phyloP scores from a whole-genome alignment of 73 alveolate species.

The Paramecium sonneborni region DNA sequence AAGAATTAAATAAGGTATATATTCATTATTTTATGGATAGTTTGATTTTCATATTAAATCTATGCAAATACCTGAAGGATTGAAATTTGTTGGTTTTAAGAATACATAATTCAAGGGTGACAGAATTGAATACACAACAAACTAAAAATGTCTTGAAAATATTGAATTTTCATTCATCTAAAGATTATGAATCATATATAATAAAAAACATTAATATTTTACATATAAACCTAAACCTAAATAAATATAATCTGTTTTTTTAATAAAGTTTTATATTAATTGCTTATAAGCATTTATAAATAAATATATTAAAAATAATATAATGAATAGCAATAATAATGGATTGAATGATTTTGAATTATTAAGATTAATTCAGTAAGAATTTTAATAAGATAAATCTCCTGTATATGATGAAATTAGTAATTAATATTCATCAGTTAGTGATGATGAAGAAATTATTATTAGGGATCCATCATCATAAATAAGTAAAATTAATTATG shows the following conservation, averaged over 20 bases:
- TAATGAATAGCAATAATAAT: background rate
- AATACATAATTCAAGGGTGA: conserved; percentile 34
- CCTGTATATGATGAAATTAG: background rate
- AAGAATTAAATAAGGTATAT: background rate
- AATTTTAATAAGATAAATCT: background rate
- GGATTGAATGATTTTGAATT: conserved; percentile 1
- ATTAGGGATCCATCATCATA: background rate
- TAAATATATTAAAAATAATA: background rate
- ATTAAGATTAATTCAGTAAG: background rate
- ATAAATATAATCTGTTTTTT: background rate
- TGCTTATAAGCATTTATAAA: background rate
- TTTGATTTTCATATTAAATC: conserved; percentile 32
- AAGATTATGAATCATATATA: conserved; percentile 1
- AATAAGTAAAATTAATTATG: background rate
- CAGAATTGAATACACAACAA: background rate
- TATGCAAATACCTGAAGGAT: conserved; percentile 28
- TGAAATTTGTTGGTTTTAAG: conserved; percentile 8
- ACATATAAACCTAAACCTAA: too few relatives aligned
- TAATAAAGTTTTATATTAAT: background rate
- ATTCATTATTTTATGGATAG: background rate
- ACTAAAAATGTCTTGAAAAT: background rate
- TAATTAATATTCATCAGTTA: background rate
- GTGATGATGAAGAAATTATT: background rate
- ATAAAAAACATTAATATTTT: background rate
- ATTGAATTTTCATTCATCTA: conserved; percentile 12